These are phyloP conservation scores for Fusarium devonianum DNA, from an alignment of 2,329 filamentous ascomycete genomes.

Conservation along the genomic window DNA sequence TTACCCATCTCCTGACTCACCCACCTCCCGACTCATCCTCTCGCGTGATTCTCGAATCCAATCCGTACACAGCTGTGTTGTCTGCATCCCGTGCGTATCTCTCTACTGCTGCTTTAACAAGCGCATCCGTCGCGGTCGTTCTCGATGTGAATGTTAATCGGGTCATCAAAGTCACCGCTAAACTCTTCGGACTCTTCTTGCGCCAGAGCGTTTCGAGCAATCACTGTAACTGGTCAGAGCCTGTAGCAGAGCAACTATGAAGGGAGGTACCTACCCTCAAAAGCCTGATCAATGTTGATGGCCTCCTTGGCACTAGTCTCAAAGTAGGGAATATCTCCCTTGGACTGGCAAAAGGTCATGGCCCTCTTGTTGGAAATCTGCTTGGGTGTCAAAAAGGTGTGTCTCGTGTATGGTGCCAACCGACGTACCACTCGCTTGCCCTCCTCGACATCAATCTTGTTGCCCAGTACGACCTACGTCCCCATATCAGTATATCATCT, in stretches of 20 bases:
- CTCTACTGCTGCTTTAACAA: constrained; percentile 65
- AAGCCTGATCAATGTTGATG: constrained; percentile 90
- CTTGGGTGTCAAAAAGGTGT: constrained; percentile 21
- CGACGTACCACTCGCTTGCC: constrained; percentile 82
- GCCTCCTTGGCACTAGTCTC: constrained; percentile 99
- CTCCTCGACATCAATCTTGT: constrained; percentile 99
- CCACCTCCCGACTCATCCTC: constrained; percentile 16
- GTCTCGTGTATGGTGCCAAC: too few relatives aligned
- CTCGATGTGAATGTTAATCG: constrained; percentile 97
- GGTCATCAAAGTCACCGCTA: constrained; percentile 95
- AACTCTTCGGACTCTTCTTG: constrained; percentile 99
- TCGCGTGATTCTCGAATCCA: constrained; percentile 15
- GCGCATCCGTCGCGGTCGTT: constrained; percentile 92
- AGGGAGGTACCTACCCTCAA: constrained; percentile 63
- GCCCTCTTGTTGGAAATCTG: constrained; percentile 94
- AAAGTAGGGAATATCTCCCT: constrained; percentile 97
- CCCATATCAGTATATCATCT: constrained; percentile 29
- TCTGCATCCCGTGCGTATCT: constrained; percentile 4
- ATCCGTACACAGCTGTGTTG: constrained; percentile 10
- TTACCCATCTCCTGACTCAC: constrained; percentile 13
- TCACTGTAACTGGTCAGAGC: constrained; percentile 66
- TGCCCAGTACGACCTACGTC: constrained; percentile 85
- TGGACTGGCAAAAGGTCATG: constrained; percentile 96
- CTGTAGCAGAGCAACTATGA: background rate
- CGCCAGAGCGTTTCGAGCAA: constrained; percentile 91